These are phyloP conservation scores for Exophiala mesophila DNA, from an alignment of 2,329 filamentous ascomycete species.

Conservation along the genomic window DNA sequence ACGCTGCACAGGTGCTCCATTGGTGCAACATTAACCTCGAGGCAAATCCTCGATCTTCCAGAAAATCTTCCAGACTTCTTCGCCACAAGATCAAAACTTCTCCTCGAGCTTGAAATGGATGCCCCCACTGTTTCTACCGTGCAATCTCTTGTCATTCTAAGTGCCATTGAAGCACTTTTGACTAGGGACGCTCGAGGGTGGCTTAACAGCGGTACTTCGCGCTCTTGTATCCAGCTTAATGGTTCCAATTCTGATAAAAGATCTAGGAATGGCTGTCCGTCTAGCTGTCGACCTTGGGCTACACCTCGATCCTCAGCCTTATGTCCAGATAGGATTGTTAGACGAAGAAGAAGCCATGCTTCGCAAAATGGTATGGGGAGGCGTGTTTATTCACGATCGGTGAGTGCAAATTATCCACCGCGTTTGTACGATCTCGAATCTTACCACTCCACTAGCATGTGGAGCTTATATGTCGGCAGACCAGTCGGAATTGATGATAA, in stretches of 20 bases:
- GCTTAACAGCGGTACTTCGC: conserved; percentile 25
- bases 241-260: not conserved
- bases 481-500: conserved; percentile 23
- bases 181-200: conserved; percentile 27
- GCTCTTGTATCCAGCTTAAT: conserved; percentile 1
- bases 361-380: conserved; percentile 16
- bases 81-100: conserved; percentile 22
- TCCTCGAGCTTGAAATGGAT: conserved; percentile 27
- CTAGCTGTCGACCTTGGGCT: conserved; percentile 21
- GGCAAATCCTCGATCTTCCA: conserved; percentile 11
- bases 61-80: conserved; percentile 25
- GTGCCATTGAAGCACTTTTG: conserved; percentile 21
- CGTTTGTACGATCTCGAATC: not conserved
- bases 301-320: conserved; percentile 17
- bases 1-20: conserved; percentile 13
- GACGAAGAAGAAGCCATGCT: conserved; percentile 12
- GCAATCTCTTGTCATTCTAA: conserved; percentile 25
- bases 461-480: conserved; percentile 25
- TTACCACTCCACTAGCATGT: conserved; percentile 19
- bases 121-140: conserved; percentile 25
- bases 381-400: conserved; percentile 18
- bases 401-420: not conserved
- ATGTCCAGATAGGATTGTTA: conserved; percentile 11
- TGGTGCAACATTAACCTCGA: conserved; percentile 13
- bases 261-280: conserved; percentile 22